Evolutionary conservation across 805 yeast genomes (phyloP), one percentile per base, ranked within the genome.

Genomic region (Candida fluviatilis): DNA sequence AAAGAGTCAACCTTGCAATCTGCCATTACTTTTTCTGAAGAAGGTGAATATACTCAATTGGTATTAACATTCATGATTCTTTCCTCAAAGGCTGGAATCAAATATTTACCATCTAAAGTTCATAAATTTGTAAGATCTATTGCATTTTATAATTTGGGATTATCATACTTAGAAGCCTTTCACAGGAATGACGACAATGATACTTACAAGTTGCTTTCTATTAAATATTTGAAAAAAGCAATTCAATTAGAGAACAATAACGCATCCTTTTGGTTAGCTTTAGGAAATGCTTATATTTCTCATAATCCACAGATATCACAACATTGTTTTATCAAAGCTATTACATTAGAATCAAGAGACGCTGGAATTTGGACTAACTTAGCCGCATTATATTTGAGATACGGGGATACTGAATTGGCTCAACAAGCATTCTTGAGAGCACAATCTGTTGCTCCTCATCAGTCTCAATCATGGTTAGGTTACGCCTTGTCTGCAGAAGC

Each of bases 261-360:
- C 45, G 67, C 83, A 1, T 79, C 75, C 14, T 79, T 79, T 41
- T 93, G 99, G 99, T 69, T 77, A 37, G 82, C 85, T 0, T 66
- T 91, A 19, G 99, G 98, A 11, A 73, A 83, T 40, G 84, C 89
- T 0, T 76, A 87, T 5, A 71, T 81, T 38, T 62, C 77, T 3
- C 59, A 69, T 3, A 84, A 79, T 46, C 81, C 91, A 0, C 73
- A 75, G 34, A 84, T 87, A 5, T 70, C 97, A 0, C 99, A 93
- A 60, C 99, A 93, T 62, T 88, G 96, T 57, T 87, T 85, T 50
- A 84, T 93, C 49, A 83, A 86, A 45, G 90, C 97, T 0, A 62
- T 81, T 2, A 71, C 85, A 0, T 60, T 89, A 28, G 82, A 85
- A 34, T 76, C 84, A 5, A 76, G 77, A 37, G 85, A 84, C 39